Evolutionary conservation across 148 eudicot species (phyloP).

Genomic region (Camellia japonica): DNA sequence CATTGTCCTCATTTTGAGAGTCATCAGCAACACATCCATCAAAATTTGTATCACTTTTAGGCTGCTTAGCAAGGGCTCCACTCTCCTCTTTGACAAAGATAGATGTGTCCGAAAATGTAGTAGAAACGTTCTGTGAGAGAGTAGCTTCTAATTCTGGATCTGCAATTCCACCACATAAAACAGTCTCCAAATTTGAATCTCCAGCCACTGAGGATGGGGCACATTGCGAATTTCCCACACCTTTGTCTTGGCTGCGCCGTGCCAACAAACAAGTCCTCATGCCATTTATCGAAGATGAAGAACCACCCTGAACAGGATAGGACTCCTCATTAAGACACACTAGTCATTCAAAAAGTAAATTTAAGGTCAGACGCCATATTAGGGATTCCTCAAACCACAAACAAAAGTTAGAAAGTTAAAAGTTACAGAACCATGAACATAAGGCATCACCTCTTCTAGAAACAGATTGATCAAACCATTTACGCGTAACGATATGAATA

Average conservation of each 20-base stretch:
- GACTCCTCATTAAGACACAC: slow-evolving; percentile 88
- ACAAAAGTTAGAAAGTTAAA: not conserved
- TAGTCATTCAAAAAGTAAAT: slow-evolving; percentile 26
- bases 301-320: slow-evolving; percentile 59
- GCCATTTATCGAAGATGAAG: slow-evolving; percentile 37
- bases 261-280: slow-evolving; percentile 32
- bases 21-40: slow-evolving; percentile 79
- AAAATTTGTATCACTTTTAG: slow-evolving; percentile 33
- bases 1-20: slow-evolving; percentile 78
- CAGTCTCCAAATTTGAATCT: slow-evolving; percentile 47
- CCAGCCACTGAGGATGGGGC: slow-evolving; percentile 39
- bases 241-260: slow-evolving; percentile 50
- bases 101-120: slow-evolving; percentile 34
- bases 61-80: slow-evolving; percentile 29
- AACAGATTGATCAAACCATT: slow-evolving; percentile 94
- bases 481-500: slow-evolving; percentile 61
- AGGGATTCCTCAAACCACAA: slow-evolving; percentile 4
- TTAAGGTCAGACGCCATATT: slow-evolving; percentile 18
- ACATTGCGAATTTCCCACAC: slow-evolving; percentile 38
- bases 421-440: not conserved
- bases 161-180: slow-evolving; percentile 36
- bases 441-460: slow-evolving; percentile 67
- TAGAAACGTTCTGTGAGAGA: slow-evolving; percentile 47
- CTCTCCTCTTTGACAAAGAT: slow-evolving; percentile 32
- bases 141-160: slow-evolving; percentile 59